Conservation (phyloP, 805 yeast genomes). For the Wickerhamomyces bisporus region DNA sequence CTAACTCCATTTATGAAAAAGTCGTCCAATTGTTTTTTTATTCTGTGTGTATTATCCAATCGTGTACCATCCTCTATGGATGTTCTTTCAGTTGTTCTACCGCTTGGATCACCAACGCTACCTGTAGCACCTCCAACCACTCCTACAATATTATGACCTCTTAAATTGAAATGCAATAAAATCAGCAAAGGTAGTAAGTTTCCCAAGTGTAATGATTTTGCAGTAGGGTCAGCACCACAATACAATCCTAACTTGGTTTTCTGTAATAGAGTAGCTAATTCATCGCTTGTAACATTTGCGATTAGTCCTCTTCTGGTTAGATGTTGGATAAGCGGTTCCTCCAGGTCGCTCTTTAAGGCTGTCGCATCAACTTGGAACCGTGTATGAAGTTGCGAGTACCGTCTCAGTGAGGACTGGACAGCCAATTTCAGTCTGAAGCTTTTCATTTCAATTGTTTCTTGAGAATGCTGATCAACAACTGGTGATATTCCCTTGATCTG, state of each 20-base stretch:
- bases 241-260: conserved; percentile 52
- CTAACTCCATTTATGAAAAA: conserved; percentile 59
- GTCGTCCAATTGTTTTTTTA: conserved; percentile 53
- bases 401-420: conserved; percentile 5
- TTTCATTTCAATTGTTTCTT: background rate
- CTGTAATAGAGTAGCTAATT: conserved; percentile 21
- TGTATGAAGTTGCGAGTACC: conserved; percentile 2
- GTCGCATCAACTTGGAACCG: conserved; percentile 16
- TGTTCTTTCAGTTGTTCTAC: conserved; percentile 71
- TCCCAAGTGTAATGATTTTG: conserved; percentile 84
- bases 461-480: too few relatives aligned
- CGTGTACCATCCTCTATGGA: conserved; percentile 50
- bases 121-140: conserved; percentile 96
- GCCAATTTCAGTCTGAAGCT: background rate
- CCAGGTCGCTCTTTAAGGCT: conserved; percentile 24
- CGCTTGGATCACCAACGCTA: conserved; percentile 94
- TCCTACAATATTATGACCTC: conserved; percentile 83
- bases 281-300: conserved; percentile 35
- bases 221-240: conserved; percentile 97
- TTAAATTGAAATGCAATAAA: conserved; percentile 70
- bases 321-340: conserved; percentile 35
- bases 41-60: conserved; percentile 49
- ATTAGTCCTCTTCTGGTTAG: conserved; percentile 43
- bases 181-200: conserved; percentile 85
- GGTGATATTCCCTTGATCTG: too few relatives aligned